Conservation (phyloP, 2,329 filamentous ascomycete species). For the Phyllosticta capitalensis region DNA sequence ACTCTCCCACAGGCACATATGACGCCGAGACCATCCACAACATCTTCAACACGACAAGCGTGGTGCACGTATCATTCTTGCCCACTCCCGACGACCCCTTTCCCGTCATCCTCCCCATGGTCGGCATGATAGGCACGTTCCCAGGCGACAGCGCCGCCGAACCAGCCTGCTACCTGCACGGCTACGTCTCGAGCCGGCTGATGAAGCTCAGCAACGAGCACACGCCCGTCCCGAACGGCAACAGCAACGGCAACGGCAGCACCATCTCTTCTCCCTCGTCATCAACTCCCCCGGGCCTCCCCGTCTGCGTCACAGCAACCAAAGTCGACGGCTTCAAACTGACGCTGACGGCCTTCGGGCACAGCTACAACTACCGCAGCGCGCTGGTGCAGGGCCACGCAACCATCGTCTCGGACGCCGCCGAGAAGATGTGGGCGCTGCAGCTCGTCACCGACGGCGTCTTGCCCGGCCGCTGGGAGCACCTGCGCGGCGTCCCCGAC, state of each 20-base stretch:
- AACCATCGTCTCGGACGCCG: constrained; percentile 52
- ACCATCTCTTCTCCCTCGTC: background rate
- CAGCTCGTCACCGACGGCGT: constrained; percentile 66
- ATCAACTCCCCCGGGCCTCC: constrained; percentile 43
- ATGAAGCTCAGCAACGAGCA: constrained; percentile 50
- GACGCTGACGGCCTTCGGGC: constrained; percentile 66
- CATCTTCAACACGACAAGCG: constrained; percentile 63
- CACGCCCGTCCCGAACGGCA: constrained; percentile 18
- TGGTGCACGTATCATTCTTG: constrained; percentile 74
- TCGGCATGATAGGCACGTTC: constrained; percentile 72
- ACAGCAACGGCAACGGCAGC: background rate
- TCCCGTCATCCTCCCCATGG: constrained; percentile 73
- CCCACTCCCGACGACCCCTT: constrained; percentile 53
- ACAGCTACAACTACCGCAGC: constrained; percentile 82
- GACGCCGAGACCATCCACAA: constrained; percentile 62
- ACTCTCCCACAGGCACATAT: constrained; percentile 52
- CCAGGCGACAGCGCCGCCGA: constrained; percentile 47
- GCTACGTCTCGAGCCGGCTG: constrained; percentile 70
- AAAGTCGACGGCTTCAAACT: constrained; percentile 74
- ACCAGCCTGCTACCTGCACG: constrained; percentile 63
- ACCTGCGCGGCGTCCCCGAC: constrained; percentile 61
- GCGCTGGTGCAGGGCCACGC: constrained; percentile 70
- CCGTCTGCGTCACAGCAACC: constrained; percentile 62
- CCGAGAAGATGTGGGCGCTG: constrained; percentile 72
- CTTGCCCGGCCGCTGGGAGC: constrained; percentile 57